These are phyloP conservation scores for Colletotrichum limetticola DNA, from an alignment of 2,329 filamentous ascomycete genomes.

Conservation along the genomic window DNA sequence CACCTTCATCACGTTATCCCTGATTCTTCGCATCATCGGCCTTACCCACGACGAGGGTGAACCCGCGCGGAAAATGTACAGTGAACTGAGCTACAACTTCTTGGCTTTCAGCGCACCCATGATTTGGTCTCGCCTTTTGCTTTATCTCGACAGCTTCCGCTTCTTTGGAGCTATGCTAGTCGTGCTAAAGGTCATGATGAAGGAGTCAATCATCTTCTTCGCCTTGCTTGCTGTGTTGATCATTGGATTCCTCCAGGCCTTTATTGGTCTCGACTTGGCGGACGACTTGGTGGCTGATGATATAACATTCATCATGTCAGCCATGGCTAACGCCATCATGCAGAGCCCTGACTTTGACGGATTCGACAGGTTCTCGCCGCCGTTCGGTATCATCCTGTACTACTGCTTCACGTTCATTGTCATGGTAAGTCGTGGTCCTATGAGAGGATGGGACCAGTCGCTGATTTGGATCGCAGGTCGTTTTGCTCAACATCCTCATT, in stretches of 20 bases:
- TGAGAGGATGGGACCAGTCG: rapidly evolving
- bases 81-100: constrained; percentile 91
- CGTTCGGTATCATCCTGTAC: constrained; percentile 94
- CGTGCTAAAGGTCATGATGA: constrained; percentile 95
- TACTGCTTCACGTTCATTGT: constrained; percentile 98
- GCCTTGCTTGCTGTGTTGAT: constrained; percentile 87
- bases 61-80: constrained; percentile 70
- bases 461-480: constrained; percentile 50
- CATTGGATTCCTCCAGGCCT: constrained; percentile 90
- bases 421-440: constrained; percentile 70
- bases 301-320: constrained; percentile 78
- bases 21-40: constrained; percentile 83
- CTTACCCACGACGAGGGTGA: constrained; percentile 68
- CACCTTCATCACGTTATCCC: constrained; percentile 78
- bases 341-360: constrained; percentile 88
- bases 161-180: constrained; percentile 99
- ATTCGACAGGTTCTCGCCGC: constrained; percentile 91
- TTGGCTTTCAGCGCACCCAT: constrained; percentile 92
- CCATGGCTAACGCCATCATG: constrained; percentile 92
- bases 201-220: constrained; percentile 95
- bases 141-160: constrained; percentile 92
- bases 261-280: constrained; percentile 88
- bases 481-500: constrained; percentile 95
- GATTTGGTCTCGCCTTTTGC: constrained; percentile 93
- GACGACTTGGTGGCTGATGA: constrained; percentile 78